phyloP scores from a whole-genome alignment of 2,329 filamentous ascomycete genomes.

The Talaromyces sp. region DNA sequence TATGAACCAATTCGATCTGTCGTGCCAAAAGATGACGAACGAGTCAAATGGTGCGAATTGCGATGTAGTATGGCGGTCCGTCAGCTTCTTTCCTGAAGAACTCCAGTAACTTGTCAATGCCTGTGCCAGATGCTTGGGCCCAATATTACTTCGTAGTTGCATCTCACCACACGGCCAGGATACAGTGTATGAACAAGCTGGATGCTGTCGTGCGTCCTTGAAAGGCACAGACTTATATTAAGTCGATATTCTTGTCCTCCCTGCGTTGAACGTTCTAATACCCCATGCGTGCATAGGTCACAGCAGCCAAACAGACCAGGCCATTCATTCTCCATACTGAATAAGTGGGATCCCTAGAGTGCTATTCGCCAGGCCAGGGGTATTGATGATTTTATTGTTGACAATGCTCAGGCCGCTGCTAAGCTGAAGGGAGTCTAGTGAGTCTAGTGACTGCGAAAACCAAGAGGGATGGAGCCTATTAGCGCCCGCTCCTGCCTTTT shows the following conservation, averaged over 20 bases:
- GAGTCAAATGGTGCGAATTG: background rate
- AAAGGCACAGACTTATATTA: background rate
- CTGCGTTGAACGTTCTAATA: background rate
- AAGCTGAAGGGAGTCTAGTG: background rate
- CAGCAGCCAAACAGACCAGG: background rate
- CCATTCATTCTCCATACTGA: background rate
- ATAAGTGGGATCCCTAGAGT: background rate
- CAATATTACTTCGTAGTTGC: background rate
- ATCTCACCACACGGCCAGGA: background rate
- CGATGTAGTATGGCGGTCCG: background rate
- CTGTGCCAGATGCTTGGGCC: conserved; percentile 1
- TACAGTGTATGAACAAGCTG: background rate
- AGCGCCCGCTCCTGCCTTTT: background rate
- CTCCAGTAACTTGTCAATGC: background rate
- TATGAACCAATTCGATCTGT: background rate
- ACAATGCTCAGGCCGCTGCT: background rate
- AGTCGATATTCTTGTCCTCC: background rate
- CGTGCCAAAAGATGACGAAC: background rate
- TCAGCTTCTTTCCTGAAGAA: background rate
- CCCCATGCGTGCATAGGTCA: background rate
- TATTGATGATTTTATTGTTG: background rate
- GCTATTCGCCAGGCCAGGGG: background rate
- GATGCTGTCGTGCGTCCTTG: background rate
- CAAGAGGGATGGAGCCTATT: background rate
- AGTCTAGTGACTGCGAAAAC: background rate